Conservation (phyloP, 208 protist species). For the Crithidia thermophila region DNA sequence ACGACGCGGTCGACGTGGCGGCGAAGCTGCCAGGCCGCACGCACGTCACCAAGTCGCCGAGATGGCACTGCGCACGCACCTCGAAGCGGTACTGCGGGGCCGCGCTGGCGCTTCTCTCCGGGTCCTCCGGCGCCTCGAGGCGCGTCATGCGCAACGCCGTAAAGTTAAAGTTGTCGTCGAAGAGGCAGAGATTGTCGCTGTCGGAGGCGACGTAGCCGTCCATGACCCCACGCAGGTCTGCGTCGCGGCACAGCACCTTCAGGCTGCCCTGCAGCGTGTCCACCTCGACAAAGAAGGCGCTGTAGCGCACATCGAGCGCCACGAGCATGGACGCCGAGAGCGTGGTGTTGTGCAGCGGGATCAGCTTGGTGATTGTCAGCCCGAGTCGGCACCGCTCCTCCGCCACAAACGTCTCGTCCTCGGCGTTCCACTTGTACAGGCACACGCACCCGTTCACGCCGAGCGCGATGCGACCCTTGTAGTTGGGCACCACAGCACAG, state of each 20-base stretch:
- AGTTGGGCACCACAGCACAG: slow-evolving; percentile 75
- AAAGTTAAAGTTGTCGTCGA: slow-evolving; percentile 76
- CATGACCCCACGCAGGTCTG: slow-evolving; percentile 61
- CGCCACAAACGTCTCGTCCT: slow-evolving; percentile 67
- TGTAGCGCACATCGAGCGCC: slow-evolving; percentile 71
- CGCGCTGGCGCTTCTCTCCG: not conserved
- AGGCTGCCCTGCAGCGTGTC: slow-evolving; percentile 76
- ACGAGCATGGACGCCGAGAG: slow-evolving; percentile 41
- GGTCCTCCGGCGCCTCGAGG: not conserved
- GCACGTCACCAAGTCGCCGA: slow-evolving; percentile 76
- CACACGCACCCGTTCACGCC: slow-evolving; percentile 78
- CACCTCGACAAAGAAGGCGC: slow-evolving; percentile 62
- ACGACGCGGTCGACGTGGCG: slow-evolving; percentile 9
- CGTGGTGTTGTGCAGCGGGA: slow-evolving; percentile 42
- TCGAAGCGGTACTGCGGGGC: slow-evolving; percentile 16
- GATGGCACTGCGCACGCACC: slow-evolving; percentile 56
- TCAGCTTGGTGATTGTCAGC: slow-evolving; percentile 57
- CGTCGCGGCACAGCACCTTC: slow-evolving; percentile 53
- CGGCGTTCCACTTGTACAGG: slow-evolving; percentile 66
- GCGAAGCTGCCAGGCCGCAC: slow-evolving; percentile 73
- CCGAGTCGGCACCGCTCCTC: slow-evolving; percentile 71
- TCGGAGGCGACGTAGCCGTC: slow-evolving; percentile 39
- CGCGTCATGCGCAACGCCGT: slow-evolving; percentile 39
- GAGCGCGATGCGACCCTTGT: slow-evolving; percentile 68
- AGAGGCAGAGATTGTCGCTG: slow-evolving; percentile 42